Percentiles rank a stretch among this genome's conserved stretches.
Evolutionary conservation across 2,329 filamentous ascomycete genomes (phyloP).

Genomic region (Penicillium brasilianum): DNA sequence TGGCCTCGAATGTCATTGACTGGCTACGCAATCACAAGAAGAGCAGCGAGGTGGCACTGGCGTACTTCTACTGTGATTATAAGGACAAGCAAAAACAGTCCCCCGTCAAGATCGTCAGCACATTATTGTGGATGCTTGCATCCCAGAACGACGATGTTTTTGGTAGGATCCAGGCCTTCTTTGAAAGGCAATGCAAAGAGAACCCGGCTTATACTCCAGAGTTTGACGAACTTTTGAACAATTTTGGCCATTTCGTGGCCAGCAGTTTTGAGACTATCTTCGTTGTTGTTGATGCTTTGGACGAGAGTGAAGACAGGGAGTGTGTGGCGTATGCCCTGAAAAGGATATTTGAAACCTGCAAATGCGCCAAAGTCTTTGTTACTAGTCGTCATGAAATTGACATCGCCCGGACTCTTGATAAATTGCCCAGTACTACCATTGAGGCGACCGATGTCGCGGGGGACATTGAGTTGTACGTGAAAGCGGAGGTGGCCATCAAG

Average conservation of each 20-base stretch:
- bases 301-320: slow-evolving; percentile 1
- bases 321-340: not conserved
- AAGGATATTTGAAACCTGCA: not conserved
- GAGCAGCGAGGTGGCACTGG: not conserved
- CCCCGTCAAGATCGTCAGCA: not conserved
- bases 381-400: not conserved
- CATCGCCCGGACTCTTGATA: not conserved
- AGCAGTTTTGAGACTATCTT: not conserved
- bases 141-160: not conserved
- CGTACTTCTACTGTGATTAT: not conserved
- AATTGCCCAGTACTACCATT: not conserved
- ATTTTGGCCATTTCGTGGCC: not conserved
- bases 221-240: not conserved
- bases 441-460: not conserved
- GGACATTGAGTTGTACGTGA: not conserved
- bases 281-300: not conserved
- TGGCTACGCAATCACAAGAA: not conserved
- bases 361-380: not conserved
- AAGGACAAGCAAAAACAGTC: not conserved
- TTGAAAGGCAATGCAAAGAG: slow-evolving; percentile 1
- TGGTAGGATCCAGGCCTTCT: not conserved
- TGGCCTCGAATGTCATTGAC: not conserved
- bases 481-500: not conserved
- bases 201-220: not conserved
- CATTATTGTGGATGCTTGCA: not conserved